Evolutionary conservation across 352 stramenopile species (phyloP), one percentile per base, ranked within the genome.

Genomic region (Pythium folliculosum): DNA sequence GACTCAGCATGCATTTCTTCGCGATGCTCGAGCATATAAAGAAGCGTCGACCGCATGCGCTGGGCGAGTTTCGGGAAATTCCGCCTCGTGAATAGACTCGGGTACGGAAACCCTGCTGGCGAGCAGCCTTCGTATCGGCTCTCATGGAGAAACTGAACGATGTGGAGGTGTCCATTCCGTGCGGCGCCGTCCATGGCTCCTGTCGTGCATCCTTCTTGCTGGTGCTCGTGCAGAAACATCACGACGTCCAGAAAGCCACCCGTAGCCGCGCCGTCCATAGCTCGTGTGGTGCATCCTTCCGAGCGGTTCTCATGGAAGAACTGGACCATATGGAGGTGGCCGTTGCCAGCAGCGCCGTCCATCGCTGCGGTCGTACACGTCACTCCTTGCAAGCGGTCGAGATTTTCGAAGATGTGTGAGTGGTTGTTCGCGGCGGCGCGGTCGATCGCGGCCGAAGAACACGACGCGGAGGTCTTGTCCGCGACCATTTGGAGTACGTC

Each of bases 281-380:
- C 49, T 10, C 38, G 27, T 22, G 49, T 21, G 13, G 49, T 38
- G 25, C 49, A 55, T 35, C 49, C 49, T 55, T 55, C 49, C 22
- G 13, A 23, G 6, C 49, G 49, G 32, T 38, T 55, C 19, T 9
- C 3, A 55, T 55, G 49, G 3, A 55, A 22, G 16, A 55, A 55
- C 23, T 38, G 23, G 6, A 55, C 49, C 8, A 55, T 55, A 38
- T 55, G 10, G 12, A 55, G 49, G 3, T 17, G 16, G 10, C 49
- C 49, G 25, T 14, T 35, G 13, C 22, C 49, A 8, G 49, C 49
- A 5, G 49, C 49, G 22, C 5, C 49, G 7, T 35, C 25, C 49
- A 55, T 55, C 6, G 49, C 49, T 27, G n/a, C 10, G 22, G 49
- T 25, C 23, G 49, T 55, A 16, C 19, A 23, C 9, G 19, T 17